Percentiles rank a stretch among this genome's conserved stretches.
phyloP scores from a whole-genome alignment of 345 rosid species.

The Stellera chamaejasme region DNA sequence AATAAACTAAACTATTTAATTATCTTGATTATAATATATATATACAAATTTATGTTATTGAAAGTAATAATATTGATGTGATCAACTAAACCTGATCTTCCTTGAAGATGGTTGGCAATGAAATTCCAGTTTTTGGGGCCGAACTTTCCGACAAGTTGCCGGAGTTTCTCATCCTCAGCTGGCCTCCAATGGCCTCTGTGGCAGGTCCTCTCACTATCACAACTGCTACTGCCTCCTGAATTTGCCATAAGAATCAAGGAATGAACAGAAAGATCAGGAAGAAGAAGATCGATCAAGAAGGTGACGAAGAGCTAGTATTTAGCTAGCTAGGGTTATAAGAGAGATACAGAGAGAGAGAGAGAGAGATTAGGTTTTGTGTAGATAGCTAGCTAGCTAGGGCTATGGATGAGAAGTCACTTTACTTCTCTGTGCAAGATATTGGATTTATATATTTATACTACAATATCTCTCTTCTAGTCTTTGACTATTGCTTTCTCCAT shows the following conservation, averaged over 20 bases:
- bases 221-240: constrained; percentile 24
- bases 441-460: background rate
- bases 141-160: constrained; percentile 40
- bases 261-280: constrained; percentile 6
- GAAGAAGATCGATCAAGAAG: constrained; percentile 19
- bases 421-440: constrained; percentile 25
- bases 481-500: background rate
- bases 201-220: constrained; percentile 31
- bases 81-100: constrained; percentile 41
- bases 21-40: constrained; percentile 1
- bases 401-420: constrained; percentile 38
- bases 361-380: constrained; percentile 16
- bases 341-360: constrained; percentile 9
- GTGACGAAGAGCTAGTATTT: constrained; percentile 4
- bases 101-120: constrained; percentile 46
- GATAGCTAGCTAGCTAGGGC: constrained; percentile 27
- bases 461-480: background rate
- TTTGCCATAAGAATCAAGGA: constrained; percentile 18
- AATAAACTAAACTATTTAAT: background rate
- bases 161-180: constrained; percentile 46
- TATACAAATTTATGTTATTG: too few species aligned
- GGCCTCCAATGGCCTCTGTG: constrained; percentile 69
- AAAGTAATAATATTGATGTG: background rate
- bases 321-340: background rate
- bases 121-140: constrained; percentile 65